Evolutionary conservation across 345 rosid species (phyloP), one percentile per base, ranked within the genome.

Genomic region (Citrus unshiu): DNA sequence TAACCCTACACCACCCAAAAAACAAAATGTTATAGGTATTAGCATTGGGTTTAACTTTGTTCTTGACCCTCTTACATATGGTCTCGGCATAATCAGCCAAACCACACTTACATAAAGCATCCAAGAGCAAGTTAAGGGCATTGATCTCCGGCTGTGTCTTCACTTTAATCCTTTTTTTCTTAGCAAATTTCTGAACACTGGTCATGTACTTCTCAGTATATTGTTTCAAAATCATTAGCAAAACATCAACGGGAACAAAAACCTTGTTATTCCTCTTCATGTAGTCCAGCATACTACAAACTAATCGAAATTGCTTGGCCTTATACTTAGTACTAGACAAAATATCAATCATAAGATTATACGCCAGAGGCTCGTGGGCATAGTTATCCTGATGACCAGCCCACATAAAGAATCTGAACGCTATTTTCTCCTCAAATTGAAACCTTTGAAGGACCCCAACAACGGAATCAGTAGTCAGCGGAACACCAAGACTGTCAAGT

Each of bases 1-100:
- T 93, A 63, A 94, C 95, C 77, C 98, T 87, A 80, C 97, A 93
- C 87, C 98, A 94, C 58, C 99, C 98, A 46, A 96, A 93, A 80
- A 93, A 96, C 91, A 96, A 83, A 13, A 90, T 82, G 82, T 92
- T 96, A 40, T 81, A 94, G 0, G 95, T 88, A 87, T 81, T 88
- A 24, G 88, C 88, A 84, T 93, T 89, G 0, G 97, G 95, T 79
- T 88, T 91, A 77, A 94, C 75, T 81, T 54, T 91, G 24, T 60
- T 74, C 79, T 88, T 91, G 90, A 94, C 73, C 78, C 88, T 87
- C 72, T 68, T 84, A 81, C 92, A 77, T 89, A 94, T 12, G 35
- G 72, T 80, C 72, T 90, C 95, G 14, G 92, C 97, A 59, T 94
- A 93, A 78, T 90, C 88, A 1, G 91, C 91, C 78, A 93, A 79